These are phyloP conservation scores for Noccaea caerulescens DNA, from an alignment of 345 rosid genomes.

Conservation along the genomic window DNA sequence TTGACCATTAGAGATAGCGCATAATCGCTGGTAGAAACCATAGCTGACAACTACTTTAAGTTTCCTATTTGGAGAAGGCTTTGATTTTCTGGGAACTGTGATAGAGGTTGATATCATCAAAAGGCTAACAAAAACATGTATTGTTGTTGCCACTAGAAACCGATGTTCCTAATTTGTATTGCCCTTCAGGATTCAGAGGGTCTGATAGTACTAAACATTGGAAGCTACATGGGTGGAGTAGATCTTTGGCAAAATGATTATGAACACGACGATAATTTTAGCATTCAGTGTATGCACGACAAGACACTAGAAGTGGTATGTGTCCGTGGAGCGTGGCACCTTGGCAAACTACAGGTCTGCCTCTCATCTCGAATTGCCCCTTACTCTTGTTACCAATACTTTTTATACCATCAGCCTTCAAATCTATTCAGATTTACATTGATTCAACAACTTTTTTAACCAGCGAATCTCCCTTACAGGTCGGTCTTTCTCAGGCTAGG, in stretches of 20 bases:
- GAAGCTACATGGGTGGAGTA: slow-evolving; percentile 95
- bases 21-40: neutral
- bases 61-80: slow-evolving; percentile 1
- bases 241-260: slow-evolving; percentile 88
- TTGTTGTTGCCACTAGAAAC: slow-evolving; percentile 19
- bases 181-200: slow-evolving; percentile 73
- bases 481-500: slow-evolving; percentile 74
- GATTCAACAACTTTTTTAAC: neutral
- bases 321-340: slow-evolving; percentile 87
- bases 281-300: slow-evolving; percentile 75
- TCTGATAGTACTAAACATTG: slow-evolving; percentile 75
- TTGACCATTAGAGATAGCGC: slow-evolving; percentile 1
- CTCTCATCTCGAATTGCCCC: neutral
- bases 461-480: slow-evolving; percentile 33
- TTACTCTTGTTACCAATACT: neutral
- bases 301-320: slow-evolving; percentile 78
- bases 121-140: neutral
- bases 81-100: neutral
- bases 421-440: neutral
- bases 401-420: neutral
- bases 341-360: slow-evolving; percentile 81
- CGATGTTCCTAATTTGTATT: slow-evolving; percentile 11
- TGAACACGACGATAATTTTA: slow-evolving; percentile 71
- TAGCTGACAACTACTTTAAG: neutral
- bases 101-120: slow-evolving; percentile 2